phyloP scores from a whole-genome alignment of 345 rosid genomes.

The Hibiscus tridactylites region DNA sequence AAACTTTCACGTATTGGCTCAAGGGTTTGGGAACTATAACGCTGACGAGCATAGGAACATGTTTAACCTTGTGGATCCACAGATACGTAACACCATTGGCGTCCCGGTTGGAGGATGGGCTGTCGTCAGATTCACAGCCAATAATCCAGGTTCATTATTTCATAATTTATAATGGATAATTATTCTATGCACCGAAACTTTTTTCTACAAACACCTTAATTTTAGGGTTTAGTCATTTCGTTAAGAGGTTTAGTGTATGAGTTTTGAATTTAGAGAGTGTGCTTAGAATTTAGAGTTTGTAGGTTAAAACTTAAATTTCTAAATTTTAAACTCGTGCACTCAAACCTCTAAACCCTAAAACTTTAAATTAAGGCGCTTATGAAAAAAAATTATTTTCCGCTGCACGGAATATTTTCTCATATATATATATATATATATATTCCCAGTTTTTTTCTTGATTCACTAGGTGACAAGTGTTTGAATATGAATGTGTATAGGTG shows the following conservation, averaged over 20 bases:
- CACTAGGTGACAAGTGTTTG: neutral
- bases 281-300: too few species aligned
- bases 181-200: too few species aligned
- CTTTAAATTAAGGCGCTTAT: too few species aligned
- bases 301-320: too few species aligned
- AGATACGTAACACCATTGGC: conserved; percentile 54
- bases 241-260: too few species aligned
- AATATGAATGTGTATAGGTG: conserved; percentile 23
- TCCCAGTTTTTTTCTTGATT: neutral
- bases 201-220: too few species aligned
- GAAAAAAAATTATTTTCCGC: fast-evolving
- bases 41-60: neutral
- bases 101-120: conserved; percentile 89
- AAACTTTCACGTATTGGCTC: conserved; percentile 74
- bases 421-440: neutral
- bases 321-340: too few species aligned
- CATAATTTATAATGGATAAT: neutral
- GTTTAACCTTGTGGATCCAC: conserved; percentile 32
- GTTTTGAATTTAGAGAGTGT: too few species aligned
- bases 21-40: conserved; percentile 74
- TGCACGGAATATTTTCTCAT: too few species aligned
- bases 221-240: too few species aligned
- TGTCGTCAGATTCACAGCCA: conserved; percentile 58
- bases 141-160: conserved; percentile 58
- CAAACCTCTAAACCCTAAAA: too few species aligned